phyloP scores from a whole-genome alignment of 805 yeast species.

The Suhomyces vadensis region DNA sequence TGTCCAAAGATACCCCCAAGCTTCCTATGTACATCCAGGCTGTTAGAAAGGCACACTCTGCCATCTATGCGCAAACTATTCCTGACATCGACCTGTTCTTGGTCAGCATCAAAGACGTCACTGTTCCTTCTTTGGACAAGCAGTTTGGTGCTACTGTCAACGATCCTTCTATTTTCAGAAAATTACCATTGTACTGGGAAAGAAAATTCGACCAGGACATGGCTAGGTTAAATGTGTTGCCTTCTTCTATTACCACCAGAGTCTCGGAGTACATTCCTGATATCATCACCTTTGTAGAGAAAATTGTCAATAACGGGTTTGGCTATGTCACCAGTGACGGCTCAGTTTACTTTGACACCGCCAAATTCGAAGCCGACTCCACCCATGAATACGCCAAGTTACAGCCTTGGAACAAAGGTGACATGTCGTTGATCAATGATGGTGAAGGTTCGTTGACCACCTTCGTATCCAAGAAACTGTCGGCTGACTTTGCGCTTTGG shows the following conservation, averaged over 20 bases:
- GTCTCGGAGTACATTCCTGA: slow-evolving; percentile 96
- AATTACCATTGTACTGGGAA: slow-evolving; percentile 90
- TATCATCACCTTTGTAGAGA: slow-evolving; percentile 74
- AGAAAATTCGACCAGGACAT: slow-evolving; percentile 80
- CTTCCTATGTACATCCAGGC: slow-evolving; percentile 82
- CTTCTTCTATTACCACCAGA: slow-evolving; percentile 85
- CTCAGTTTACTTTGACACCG: slow-evolving; percentile 94
- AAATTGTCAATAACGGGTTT: slow-evolving; percentile 75
- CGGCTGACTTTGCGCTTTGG: slow-evolving; percentile 96
- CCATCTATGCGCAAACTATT: slow-evolving; percentile 33
- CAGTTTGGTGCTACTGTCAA: slow-evolving; percentile 73
- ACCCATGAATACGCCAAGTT: slow-evolving; percentile 89
- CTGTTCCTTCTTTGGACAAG: slow-evolving; percentile 70
- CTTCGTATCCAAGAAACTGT: slow-evolving; percentile 61
- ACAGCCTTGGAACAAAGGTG: slow-evolving; percentile 98
- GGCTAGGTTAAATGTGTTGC: slow-evolving; percentile 78
- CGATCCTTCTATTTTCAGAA: slow-evolving; percentile 81
- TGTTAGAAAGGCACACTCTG: slow-evolving; percentile 49
- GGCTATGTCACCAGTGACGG: slow-evolving; percentile 86
- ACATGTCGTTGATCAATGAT: slow-evolving; percentile 79
- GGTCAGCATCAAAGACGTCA: slow-evolving; percentile 64
- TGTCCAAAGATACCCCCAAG: slow-evolving; percentile 69
- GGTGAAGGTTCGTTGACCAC: slow-evolving; percentile 86
- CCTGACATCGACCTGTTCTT: slow-evolving; percentile 42
- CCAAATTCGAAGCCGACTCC: slow-evolving; percentile 67